Percentiles rank a stretch among this genome's conserved stretches.
Evolutionary conservation across 139 green algal genomes (phyloP).

Genomic region (Haematococcus sp.): DNA sequence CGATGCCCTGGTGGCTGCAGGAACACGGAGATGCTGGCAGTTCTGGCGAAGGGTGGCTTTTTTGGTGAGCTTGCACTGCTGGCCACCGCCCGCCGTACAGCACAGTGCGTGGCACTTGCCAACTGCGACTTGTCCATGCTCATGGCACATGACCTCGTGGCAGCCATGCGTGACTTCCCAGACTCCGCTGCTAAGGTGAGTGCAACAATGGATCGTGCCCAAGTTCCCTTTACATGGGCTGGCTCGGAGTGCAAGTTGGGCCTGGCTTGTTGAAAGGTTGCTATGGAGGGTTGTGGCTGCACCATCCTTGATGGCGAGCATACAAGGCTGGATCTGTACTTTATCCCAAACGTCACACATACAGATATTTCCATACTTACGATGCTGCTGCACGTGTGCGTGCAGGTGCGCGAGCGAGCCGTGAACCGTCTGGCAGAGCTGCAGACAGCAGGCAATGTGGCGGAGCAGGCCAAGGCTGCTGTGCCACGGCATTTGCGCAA

Average conservation of each 20-base stretch:
- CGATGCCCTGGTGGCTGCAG: background rate
- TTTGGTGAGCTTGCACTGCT: conserved; percentile 64
- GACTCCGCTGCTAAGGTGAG: conserved; percentile 39
- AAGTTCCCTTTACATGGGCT: no score
- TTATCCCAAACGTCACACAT: no score
- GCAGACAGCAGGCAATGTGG: conserved; percentile 29
- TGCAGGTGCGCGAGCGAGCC: conserved; percentile 23
- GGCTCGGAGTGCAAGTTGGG: no score
- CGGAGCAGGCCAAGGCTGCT: conserved; percentile 12
- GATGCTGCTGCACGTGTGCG: no score
- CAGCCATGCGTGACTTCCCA: conserved; percentile 54
- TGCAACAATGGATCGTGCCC: background rate
- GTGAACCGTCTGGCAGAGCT: conserved; percentile 29
- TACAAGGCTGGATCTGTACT: no score
- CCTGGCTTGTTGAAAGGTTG: no score
- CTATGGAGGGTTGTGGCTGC: no score
- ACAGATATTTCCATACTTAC: no score
- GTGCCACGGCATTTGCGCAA: conserved; percentile 22
- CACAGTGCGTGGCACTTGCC: conserved; percentile 45
- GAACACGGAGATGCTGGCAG: conserved; percentile 49
- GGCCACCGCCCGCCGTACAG: conserved; percentile 50
- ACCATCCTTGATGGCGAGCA: no score
- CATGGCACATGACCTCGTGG: conserved; percentile 39
- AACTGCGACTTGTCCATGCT: conserved; percentile 56
- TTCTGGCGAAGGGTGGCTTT: conserved; percentile 51